Evolutionary conservation across 805 yeast genomes (phyloP), one percentile per base, ranked within the genome.

Genomic region (Metschnikowia lachancei): DNA sequence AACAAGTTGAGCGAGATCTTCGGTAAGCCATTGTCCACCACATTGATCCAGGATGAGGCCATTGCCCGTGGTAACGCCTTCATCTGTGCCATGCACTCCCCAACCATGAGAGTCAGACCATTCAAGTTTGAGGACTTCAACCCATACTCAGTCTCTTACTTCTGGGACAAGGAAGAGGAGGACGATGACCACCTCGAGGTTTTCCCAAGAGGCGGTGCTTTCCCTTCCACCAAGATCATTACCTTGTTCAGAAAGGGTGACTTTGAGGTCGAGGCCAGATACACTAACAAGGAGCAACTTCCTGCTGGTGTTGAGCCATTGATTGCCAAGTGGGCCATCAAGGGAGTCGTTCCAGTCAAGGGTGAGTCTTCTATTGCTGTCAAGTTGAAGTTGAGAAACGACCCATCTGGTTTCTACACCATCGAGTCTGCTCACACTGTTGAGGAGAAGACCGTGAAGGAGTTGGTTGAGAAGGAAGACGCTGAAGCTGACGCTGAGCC

Each of bases 41-140:
- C 98, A 59, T 82, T 95, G 74, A 94, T 94, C 81, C 97, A 91
- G 76, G 99, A 94, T 67, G 99, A 94, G 80, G 97, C 99, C 54
- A 86, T 92, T 67, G 98, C 99, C 47, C 88, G 92, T 72, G 99
- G 99, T 77, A 95, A 96, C 62, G 97, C 99, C 40, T 94, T 94
- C 51, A 87, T 94, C 64, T 94, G 99, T 72, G 99, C 99, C 58
- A 87, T 90, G 76, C 98, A 91, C 79, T 92, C 98, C 30, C 99
- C 99, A 72, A 91, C 97, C 56, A 82, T 94, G 62, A 87, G 99
- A 76, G 99, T 94, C 44, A 87, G 98, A 75, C 97, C 97, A 58
- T 94, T 94, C 85, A 92, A 92, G 75, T 94, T 91, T 67, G 97
- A 92, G 76, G 99, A 94, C 70, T 74, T 83, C 68, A 92, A 91